phyloP scores from a whole-genome alignment of 805 yeast species.

The Hanseniaspora mollemarum region DNA sequence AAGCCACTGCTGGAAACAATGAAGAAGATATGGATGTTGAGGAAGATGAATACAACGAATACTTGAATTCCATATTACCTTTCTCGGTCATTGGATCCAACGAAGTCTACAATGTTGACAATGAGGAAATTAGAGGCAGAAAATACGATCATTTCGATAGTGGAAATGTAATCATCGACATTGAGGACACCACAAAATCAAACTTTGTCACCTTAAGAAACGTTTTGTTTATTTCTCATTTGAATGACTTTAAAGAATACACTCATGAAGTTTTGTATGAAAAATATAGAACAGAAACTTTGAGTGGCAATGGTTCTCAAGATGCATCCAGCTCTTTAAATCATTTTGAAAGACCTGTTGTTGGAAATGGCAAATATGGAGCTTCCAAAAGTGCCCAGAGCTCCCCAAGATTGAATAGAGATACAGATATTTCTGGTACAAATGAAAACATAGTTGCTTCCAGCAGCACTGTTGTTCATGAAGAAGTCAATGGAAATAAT shows the following conservation, averaged over 20 bases:
- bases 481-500: slow-evolving; percentile 22
- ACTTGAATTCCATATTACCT: slow-evolving; percentile 52
- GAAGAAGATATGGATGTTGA: slow-evolving; percentile 45
- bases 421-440: background rate
- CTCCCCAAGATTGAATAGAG: slow-evolving; percentile 13
- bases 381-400: slow-evolving; percentile 13
- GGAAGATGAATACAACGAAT: slow-evolving; percentile 53
- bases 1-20: slow-evolving; percentile 31
- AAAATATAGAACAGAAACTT: slow-evolving; percentile 77
- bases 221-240: slow-evolving; percentile 67
- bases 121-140: slow-evolving; percentile 35
- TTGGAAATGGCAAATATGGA: background rate
- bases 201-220: slow-evolving; percentile 75
- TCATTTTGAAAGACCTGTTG: slow-evolving; percentile 15
- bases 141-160: slow-evolving; percentile 45
- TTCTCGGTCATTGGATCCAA: slow-evolving; percentile 62
- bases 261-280: slow-evolving; percentile 83
- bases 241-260: slow-evolving; percentile 76
- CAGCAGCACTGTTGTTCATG: slow-evolving; percentile 9
- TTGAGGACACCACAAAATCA: slow-evolving; percentile 61
- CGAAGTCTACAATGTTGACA: slow-evolving; percentile 40
- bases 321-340: background rate
- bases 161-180: slow-evolving; percentile 35
- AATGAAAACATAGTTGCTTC: background rate
- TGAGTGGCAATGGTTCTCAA: slow-evolving; percentile 37